These are phyloP conservation scores for Myxozyma vanderwaltii DNA, from an alignment of 805 yeast genomes.

Conservation along the genomic window DNA sequence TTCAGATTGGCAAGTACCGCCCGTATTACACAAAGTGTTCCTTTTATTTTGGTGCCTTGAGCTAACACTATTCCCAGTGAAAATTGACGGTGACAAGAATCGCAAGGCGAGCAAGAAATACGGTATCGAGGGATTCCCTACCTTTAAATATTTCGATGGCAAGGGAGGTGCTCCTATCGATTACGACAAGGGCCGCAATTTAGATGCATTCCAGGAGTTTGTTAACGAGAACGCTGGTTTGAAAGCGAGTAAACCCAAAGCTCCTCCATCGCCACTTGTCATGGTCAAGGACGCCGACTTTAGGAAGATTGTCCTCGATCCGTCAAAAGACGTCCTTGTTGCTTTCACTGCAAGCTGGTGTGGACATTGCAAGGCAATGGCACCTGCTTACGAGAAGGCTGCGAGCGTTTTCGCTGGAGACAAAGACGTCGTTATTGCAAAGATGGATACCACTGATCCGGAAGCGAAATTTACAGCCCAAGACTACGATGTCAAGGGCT, in stretches of 20 bases:
- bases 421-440: constrained; percentile 48
- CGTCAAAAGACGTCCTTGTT: constrained; percentile 48
- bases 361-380: constrained; percentile 55
- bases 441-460: constrained; percentile 53
- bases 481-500: constrained; percentile 49
- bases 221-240: constrained; percentile 43
- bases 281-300: constrained; percentile 49
- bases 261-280: constrained; percentile 26
- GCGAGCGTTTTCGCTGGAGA: constrained; percentile 52
- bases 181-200: constrained; percentile 47
- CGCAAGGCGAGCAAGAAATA: constrained; percentile 68
- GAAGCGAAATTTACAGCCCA: constrained; percentile 47
- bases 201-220: constrained; percentile 58
- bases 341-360: constrained; percentile 65
- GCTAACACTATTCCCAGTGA: constrained; percentile 54
- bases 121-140: constrained; percentile 79
- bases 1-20: constrained; percentile 78
- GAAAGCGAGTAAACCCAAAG: constrained; percentile 16
- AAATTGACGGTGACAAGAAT: constrained; percentile 76
- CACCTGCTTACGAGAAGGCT: constrained; percentile 54
- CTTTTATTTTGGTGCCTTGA: too few relatives aligned
- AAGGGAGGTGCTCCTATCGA: constrained; percentile 35
- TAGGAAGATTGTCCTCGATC: constrained; percentile 46
- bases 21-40: too few relatives aligned
- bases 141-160: constrained; percentile 50